Percentiles rank a stretch among this genome's conserved stretches.
Evolutionary conservation across 139 green algal genomes (phyloP).

Genomic region (Micractinium conductrix): DNA sequence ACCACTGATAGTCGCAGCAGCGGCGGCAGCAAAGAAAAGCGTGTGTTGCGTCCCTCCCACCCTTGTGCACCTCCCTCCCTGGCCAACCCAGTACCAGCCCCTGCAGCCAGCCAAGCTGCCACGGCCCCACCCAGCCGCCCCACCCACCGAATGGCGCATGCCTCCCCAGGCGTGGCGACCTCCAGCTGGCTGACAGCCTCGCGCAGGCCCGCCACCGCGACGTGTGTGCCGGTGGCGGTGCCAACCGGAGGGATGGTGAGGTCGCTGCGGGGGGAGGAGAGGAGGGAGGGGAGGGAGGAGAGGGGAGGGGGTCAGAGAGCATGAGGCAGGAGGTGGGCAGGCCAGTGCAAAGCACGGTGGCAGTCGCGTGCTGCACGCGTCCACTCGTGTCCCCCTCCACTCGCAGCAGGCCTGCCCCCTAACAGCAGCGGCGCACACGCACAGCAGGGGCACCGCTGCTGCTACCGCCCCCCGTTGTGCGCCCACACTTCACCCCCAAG

Average conservation of each 20-base stretch:
- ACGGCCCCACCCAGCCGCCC: neutral
- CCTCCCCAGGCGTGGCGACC: constrained; percentile 65
- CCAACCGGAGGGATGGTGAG: constrained; percentile 60
- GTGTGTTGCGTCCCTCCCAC: too few relatives aligned
- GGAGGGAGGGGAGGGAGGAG: neutral
- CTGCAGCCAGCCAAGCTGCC: neutral
- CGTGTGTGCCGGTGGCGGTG: constrained; percentile 52
- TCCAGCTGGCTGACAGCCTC: constrained; percentile 80
- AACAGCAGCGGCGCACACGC: too few relatives aligned
- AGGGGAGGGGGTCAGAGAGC: neutral
- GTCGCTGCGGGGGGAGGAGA: constrained; percentile 45
- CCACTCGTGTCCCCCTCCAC: too few relatives aligned
- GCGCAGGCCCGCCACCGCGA: constrained; percentile 60
- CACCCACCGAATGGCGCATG: constrained; percentile 38
- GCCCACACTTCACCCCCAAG: too few relatives aligned
- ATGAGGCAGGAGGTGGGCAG: neutral
- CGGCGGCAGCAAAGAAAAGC: too few relatives aligned
- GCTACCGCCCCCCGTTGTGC: too few relatives aligned
- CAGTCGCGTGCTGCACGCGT: too few relatives aligned
- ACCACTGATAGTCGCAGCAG: too few relatives aligned
- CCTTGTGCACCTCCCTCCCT: neutral
- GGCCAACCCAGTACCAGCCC: neutral
- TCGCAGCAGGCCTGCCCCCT: too few relatives aligned
- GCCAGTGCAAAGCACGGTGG: neutral
- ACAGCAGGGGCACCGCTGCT: too few relatives aligned